A percentile compares a stretch with the other conserved stretches of the same genome.
Conservation (phyloP, 1,284 basidiomycete species). For the Leccinum griseonigrum region DNA sequence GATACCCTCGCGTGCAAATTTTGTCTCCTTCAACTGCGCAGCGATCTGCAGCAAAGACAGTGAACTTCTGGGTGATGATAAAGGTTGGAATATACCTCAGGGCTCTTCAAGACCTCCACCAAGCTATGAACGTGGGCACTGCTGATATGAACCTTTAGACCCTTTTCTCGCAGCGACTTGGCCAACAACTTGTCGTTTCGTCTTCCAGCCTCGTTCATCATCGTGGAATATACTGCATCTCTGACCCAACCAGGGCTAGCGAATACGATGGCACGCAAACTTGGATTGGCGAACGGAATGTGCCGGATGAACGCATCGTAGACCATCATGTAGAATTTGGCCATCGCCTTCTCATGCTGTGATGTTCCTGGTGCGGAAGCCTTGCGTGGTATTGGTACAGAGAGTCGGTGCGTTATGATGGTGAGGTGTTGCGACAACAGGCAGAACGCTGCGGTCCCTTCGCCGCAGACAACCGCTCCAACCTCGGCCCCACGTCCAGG, state of each 20-base stretch:
- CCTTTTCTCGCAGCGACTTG: conserved; percentile 75
- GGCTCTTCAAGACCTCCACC: conserved; percentile 92
- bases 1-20: conserved; percentile 94
- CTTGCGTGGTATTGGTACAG: conserved; percentile 90
- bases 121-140: conserved; percentile 96
- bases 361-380: conserved; percentile 77
- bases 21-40: conserved; percentile 89
- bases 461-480: conserved; percentile 94
- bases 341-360: conserved; percentile 84
- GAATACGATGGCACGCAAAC: conserved; percentile 88
- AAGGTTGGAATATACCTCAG: conserved; percentile 59
- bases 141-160: conserved; percentile 87
- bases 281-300: conserved; percentile 75
- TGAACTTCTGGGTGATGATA: not conserved
- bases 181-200: conserved; percentile 84
- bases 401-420: conserved; percentile 87
- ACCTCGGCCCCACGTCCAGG: conserved; percentile 96
- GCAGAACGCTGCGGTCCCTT: conserved; percentile 93
- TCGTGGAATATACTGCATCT: conserved; percentile 86
- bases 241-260: conserved; percentile 96
- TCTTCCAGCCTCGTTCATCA: conserved; percentile 78
- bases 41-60: conserved; percentile 45
- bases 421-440: conserved; percentile 97
- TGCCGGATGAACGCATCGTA: conserved; percentile 90
- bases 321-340: conserved; percentile 80